Evolutionary conservation across 2,329 filamentous ascomycete genomes (phyloP), one percentile per base, ranked within the genome.

Genomic region (Arachnomyces sp.): DNA sequence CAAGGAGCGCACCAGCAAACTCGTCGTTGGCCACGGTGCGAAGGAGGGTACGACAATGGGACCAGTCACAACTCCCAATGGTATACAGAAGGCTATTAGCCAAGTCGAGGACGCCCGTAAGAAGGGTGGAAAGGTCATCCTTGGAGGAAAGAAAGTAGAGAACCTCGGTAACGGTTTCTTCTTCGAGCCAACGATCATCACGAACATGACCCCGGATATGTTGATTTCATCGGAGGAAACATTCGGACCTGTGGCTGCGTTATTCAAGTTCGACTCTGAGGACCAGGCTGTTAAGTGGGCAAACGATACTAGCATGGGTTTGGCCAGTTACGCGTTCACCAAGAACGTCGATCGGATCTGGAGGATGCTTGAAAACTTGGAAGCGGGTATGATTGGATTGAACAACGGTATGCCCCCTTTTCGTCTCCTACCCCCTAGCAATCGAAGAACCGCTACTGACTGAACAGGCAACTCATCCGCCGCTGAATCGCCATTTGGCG

Each of bases 371-470:
- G 79, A 84, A 65, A 79, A 76, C 47, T 56, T 84, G 28, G 78
- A 83, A 55, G 79, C 79, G 3, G 79, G 79, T 3, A 83, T 82
- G 79, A 78, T 83, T 52, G 79, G 79, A 11, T 64, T 80, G 61
- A 80, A 80, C 49, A 77, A 73, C 41, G 72, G 75, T 66, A 52
- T 49, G 60, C 54, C 20, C 5, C 20, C n/a, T n/a, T n/a, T n/a
- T n/a, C n/a, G n/a, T n/a, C n/a, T n/a, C n/a, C n/a, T n/a, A n/a
- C n/a, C n/a, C n/a, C n/a, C n/a, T n/a, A n/a, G n/a, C n/a, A n/a
- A n/a, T n/a, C n/a, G n/a, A n/a, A n/a, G n/a, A n/a, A n/a, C n/a
- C n/a, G n/a, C n/a, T n/a, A n/a, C n/a, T n/a, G n/a, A n/a, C n/a
- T n/a, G n/a, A n/a, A n/a, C n/a, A 65, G 76, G 76, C 13, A 80